Conservation (phyloP, 1,139 yeast species). For the Kodamaea plutei region DNA sequence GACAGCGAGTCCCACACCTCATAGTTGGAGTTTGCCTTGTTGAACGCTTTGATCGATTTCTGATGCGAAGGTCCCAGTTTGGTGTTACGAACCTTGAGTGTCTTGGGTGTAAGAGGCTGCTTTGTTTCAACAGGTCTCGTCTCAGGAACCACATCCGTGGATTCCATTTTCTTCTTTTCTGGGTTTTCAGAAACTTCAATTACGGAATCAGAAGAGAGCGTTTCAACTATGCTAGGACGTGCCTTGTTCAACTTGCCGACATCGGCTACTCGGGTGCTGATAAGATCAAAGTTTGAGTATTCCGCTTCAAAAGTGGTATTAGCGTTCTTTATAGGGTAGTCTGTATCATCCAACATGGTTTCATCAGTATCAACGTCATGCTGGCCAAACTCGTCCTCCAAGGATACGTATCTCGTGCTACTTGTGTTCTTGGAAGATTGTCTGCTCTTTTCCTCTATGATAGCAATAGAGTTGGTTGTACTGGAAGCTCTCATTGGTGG, state of each 20-base stretch:
- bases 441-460: background rate
- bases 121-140: too few relatives aligned
- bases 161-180: too few relatives aligned
- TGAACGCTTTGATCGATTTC: too few relatives aligned
- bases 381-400: constrained; percentile 11
- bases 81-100: too few relatives aligned
- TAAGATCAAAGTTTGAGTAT: constrained; percentile 28
- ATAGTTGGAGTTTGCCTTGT: constrained; percentile 13
- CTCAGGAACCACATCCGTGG: too few relatives aligned
- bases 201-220: too few relatives aligned
- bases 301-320: constrained; percentile 17
- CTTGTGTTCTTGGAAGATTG: constrained; percentile 3
- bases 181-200: too few relatives aligned
- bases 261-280: constrained; percentile 31
- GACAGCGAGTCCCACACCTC: constrained; percentile 15
- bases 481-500: background rate
- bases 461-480: background rate
- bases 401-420: constrained; percentile 9
- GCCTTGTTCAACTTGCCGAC: constrained; percentile 23
- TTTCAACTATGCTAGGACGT: constrained; percentile 24
- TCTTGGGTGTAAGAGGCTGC: too few relatives aligned
- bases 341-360: constrained; percentile 18
- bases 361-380: constrained; percentile 18
- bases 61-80: too few relatives aligned
- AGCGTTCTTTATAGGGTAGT: constrained; percentile 1